Evolutionary conservation across 352 stramenopile species (phyloP).

Genomic region (Phytophthora pini): DNA sequence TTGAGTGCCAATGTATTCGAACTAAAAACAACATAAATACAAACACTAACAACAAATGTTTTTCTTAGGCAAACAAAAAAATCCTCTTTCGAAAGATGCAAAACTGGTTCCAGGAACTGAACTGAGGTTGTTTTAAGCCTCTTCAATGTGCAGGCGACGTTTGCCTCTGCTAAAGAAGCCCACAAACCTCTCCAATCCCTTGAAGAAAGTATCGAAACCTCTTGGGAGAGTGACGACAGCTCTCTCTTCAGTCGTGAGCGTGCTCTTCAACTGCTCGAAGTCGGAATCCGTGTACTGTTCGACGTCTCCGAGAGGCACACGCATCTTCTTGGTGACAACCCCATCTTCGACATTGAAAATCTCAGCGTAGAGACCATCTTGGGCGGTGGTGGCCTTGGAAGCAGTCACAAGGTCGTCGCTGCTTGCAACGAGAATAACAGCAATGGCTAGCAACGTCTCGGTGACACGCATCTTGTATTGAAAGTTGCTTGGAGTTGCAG

Average conservation of each 20-base stretch:
- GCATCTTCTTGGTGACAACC: constrained; percentile 19
- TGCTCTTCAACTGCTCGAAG: constrained; percentile 13
- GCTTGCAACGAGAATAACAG: constrained; percentile 11
- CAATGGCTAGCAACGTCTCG: constrained; percentile 5
- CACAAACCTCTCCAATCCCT: constrained; percentile 5
- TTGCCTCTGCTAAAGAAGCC: too few relatives aligned
- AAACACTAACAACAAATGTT: too few relatives aligned
- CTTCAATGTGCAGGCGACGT: too few relatives aligned
- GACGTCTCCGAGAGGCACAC: constrained; percentile 14
- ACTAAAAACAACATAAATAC: not conserved
- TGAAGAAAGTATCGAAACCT: constrained; percentile 7
- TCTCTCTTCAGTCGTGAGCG: constrained; percentile 13
- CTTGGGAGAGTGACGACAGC: constrained; percentile 5
- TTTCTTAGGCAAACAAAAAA: too few relatives aligned
- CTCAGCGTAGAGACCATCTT: constrained; percentile 19
- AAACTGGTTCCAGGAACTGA: not conserved
- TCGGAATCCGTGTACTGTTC: constrained; percentile 11
- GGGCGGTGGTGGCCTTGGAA: constrained; percentile 4
- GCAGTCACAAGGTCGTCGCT: constrained; percentile 3
- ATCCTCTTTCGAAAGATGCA: not conserved
- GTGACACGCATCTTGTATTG: constrained; percentile 12
- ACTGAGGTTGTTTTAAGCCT: not conserved
- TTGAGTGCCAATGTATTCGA: not conserved
- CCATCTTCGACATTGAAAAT: constrained; percentile 18
- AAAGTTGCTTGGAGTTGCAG: not conserved